Conservation (phyloP, 2,329 filamentous ascomycete genomes). For the Colletotrichum phormii region DNA sequence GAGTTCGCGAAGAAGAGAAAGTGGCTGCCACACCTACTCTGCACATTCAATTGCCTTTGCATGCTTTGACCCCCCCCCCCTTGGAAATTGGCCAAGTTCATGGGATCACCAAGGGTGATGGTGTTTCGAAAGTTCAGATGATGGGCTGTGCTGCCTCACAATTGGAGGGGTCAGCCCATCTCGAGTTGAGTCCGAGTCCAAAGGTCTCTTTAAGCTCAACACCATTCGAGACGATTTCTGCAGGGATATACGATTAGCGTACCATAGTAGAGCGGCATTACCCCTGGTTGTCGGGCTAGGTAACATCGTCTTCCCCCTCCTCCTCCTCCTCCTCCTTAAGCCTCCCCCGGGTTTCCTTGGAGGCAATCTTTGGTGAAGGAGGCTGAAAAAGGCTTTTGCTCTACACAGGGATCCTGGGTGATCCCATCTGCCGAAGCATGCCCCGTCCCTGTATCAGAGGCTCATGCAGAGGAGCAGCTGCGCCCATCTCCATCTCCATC, state of each 20-base stretch:
- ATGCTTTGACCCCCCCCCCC: constrained; percentile 20
- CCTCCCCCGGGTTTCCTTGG: not conserved
- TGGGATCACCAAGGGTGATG: constrained; percentile 17
- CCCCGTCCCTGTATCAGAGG: constrained; percentile 22
- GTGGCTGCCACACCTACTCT: constrained; percentile 8
- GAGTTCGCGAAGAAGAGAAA: constrained; percentile 13
- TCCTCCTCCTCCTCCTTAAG: too few species aligned
- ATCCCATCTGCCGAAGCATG: constrained; percentile 12
- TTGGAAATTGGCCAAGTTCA: constrained; percentile 19
- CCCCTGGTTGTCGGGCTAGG: constrained; percentile 23
- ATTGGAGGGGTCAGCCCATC: constrained; percentile 24
- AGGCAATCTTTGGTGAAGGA: constrained; percentile 11
- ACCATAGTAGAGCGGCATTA: not conserved
- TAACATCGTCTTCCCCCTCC: constrained; percentile 16
- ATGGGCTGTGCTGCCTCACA: constrained; percentile 36
- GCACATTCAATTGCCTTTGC: not conserved
- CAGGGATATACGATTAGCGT: constrained; percentile 4
- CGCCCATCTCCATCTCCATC: constrained; percentile 8
- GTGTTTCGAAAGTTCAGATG: constrained; percentile 35
- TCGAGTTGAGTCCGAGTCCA: not conserved
- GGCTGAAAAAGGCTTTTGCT: not conserved
- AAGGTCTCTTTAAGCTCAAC: constrained; percentile 36
- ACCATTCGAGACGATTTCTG: constrained; percentile 9
- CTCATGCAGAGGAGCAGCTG: constrained; percentile 5
- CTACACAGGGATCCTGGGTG: constrained; percentile 9